Evolutionary conservation across 148 eudicot genomes (phyloP).

Genomic region (Cornus suecica): DNA sequence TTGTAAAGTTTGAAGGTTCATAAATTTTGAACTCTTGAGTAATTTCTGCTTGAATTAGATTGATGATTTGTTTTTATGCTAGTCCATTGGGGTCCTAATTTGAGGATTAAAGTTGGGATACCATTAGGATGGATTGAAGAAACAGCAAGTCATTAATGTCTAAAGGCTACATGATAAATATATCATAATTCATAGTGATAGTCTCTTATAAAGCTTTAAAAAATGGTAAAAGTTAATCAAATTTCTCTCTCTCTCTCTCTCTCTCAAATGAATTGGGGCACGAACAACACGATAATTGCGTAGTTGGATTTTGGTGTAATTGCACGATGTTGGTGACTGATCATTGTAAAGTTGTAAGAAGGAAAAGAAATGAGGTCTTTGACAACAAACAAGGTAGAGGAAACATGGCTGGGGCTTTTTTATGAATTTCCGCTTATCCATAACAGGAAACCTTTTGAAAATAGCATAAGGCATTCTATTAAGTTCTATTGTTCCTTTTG

Average conservation of each 20-base stretch:
- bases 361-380: not conserved
- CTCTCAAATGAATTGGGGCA: not conserved
- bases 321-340: not conserved
- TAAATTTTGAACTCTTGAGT: not conserved
- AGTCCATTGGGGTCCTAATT: not conserved
- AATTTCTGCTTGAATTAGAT: not conserved
- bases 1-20: not conserved
- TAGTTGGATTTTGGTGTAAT: not conserved
- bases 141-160: not conserved
- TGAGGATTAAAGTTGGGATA: not conserved
- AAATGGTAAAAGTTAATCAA: not conserved
- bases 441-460: not conserved
- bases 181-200: not conserved
- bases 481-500: not conserved
- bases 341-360: not conserved
- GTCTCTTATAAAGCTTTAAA: not conserved
- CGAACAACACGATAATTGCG: not conserved
- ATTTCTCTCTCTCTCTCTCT: not conserved
- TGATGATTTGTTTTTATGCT: not conserved
- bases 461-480: not conserved
- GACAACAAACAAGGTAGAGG: not conserved
- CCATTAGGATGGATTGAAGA: not conserved
- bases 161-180: not conserved
- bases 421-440: not conserved
- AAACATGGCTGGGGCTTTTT: not conserved